Conservation (phyloP, 2,329 filamentous ascomycete genomes). For the Colletotrichum neosansevieriae region DNA sequence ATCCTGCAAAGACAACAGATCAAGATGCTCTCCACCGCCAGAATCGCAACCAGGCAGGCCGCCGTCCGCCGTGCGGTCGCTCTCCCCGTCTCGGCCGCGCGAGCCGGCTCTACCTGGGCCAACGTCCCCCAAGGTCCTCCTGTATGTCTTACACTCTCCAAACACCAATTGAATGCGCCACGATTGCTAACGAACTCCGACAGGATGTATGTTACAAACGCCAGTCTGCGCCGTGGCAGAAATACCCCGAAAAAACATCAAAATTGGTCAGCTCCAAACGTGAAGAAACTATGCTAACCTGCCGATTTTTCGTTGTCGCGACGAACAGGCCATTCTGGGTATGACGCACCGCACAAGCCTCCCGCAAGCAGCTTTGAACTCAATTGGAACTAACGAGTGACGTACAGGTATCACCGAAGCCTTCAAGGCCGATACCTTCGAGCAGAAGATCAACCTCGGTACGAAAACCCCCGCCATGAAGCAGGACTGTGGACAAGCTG, state of each 20-base stretch:
- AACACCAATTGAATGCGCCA: slow-evolving; percentile 46
- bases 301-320: slow-evolving; percentile 39
- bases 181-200: slow-evolving; percentile 45
- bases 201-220: slow-evolving; percentile 53
- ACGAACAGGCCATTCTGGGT: slow-evolving; percentile 79
- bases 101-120: slow-evolving; percentile 84
- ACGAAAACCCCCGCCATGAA: slow-evolving; percentile 48
- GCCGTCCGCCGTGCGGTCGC: slow-evolving; percentile 40
- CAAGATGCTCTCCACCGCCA: slow-evolving; percentile 41
- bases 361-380: slow-evolving; percentile 1
- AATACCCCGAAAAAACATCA: background rate
- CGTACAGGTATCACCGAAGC: slow-evolving; percentile 89
- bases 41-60: slow-evolving; percentile 42
- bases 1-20: background rate
- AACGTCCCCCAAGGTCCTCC: slow-evolving; percentile 94
- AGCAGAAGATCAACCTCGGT: slow-evolving; percentile 98
- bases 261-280: background rate
- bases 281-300: slow-evolving; percentile 40
- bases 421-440: slow-evolving; percentile 95
- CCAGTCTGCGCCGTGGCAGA: background rate
- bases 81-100: slow-evolving; percentile 37
- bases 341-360: slow-evolving; percentile 49
- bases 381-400: slow-evolving; percentile 43
- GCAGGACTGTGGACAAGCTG: slow-evolving; percentile 15
- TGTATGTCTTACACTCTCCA: slow-evolving; percentile 67